Evolutionary conservation across 2,329 filamentous ascomycete genomes (phyloP).

Genomic region (Penicillium sp.): DNA sequence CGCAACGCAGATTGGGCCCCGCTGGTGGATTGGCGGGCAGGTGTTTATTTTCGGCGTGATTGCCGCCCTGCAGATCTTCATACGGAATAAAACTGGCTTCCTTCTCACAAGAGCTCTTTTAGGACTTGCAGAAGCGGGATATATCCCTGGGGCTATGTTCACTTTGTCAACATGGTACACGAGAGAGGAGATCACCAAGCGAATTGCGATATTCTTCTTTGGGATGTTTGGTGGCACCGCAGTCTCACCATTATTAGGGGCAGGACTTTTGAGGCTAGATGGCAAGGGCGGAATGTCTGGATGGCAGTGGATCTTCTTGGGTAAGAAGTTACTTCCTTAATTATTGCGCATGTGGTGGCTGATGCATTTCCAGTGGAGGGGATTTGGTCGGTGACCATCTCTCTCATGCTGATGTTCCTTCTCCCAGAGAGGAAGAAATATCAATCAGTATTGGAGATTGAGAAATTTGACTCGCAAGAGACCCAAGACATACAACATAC

Average conservation of each 20-base stretch:
- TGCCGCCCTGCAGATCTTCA: constrained; percentile 48
- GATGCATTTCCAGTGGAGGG: constrained; percentile 4
- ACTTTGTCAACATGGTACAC: constrained; percentile 56
- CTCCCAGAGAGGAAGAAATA: constrained; percentile 1
- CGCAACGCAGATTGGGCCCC: constrained; percentile 41
- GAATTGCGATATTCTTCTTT: constrained; percentile 55
- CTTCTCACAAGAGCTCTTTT: constrained; percentile 48
- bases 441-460: not conserved
- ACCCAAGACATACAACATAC: not conserved
- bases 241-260: constrained; percentile 51
- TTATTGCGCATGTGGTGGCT: not conserved
- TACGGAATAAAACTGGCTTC: constrained; percentile 48
- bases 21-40: constrained; percentile 53
- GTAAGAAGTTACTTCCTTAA: constrained; percentile 25
- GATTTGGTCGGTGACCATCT: constrained; percentile 4
- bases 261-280: constrained; percentile 50
- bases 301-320: constrained; percentile 55
- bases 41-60: constrained; percentile 52
- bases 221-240: constrained; percentile 56
- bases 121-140: constrained; percentile 53
- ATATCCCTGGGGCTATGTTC: constrained; percentile 55
- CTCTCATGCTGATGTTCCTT: constrained; percentile 1
- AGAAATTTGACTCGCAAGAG: not conserved
- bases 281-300: constrained; percentile 44
- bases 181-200: constrained; percentile 46